Evolutionary conservation across 257 asterid genomes (phyloP), one percentile per base, ranked within the genome.

Genomic region (Voacanga thouarsii): DNA sequence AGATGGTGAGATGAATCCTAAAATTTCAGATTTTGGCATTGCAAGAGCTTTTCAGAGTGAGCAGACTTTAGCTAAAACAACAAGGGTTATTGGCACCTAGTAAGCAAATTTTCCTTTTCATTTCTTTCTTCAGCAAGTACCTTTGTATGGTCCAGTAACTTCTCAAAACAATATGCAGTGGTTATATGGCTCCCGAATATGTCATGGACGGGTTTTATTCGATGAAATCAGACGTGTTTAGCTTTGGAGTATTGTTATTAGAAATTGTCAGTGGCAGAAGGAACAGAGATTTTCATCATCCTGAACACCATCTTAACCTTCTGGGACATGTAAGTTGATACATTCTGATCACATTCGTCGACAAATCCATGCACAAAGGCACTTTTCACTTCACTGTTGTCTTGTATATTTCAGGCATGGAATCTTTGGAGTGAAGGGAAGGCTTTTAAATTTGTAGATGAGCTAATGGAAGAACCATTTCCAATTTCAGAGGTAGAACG

Each of bases 171-270:
- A 63, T 45, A 18, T 77, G 85, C 56, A 88, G 86, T 10, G 87
- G 88, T 11, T 85, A 88, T 60, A 85, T 85, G 87, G 80, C 91
- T 7, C 89, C 91, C 0, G 89, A 88, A 28, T 88, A 88, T 51
- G 88, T 80, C 0, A 77, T 57, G 0, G 64, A 78, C 2, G 88
- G 88, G 12, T 50, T 80, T n/a, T 88, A 80, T 45, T 86, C 89
- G 0, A 72, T 75, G 57, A 86, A 86, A 83, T 88, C 88, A 16
- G 88, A 88, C 67, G 87, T 86, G 12, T 88, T 81, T 11, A 86
- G 88, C 82, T 88, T 84, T 24, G 89, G 91, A 0, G 88, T 86
- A 1, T 4, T 88, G 23, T 74, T 82, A 55, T 72, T 88, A 1
- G 89, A 88, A 53, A 84, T 88, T 3, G 66, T 86, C 1, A 82